Evolutionary conservation across 140 eudicot genomes (phyloP), one percentile per base, ranked within the genome.

Genomic region (Stevia rebaudiana): DNA sequence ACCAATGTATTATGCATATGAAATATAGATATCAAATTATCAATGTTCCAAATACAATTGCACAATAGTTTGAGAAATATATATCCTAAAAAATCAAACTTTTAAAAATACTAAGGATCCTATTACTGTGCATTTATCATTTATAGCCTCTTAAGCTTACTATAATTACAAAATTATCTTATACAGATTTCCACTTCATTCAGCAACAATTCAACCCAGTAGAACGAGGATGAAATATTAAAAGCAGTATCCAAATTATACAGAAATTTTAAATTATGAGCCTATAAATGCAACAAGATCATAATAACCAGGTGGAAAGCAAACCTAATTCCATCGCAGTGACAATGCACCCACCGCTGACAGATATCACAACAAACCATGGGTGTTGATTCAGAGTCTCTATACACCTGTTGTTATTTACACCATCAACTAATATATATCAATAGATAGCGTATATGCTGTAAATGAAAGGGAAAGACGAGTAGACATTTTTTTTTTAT

Each of bases 351-450:
- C 98, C 98, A 92, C 33, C 85, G 86, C 82, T 88, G 94, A 80
- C 98, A 92, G 49, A 83, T 74, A 76, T 92, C 98, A 76, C 98
- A 92, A 80, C 98, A 92, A 58, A 92, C 96, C 98, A 92, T 92
- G 63, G 98, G 98, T 33, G 98, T 92, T 55, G 98, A 73, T 71
- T 92, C 98, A 64, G 98, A 92, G 68, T 92, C 98, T 85, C 98
- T 83, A 67, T 92, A 92, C 63, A 92, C 98, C 98, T 92, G 77
- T 68, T 77, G 37, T 39, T 40, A 65, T 65, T 41, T 3, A 56
- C 53, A 24, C 24, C 12, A 71, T 47, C 63, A 69, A 22, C 30
- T 48, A 51, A 51, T 50, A 5, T 21, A 4, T 11, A 11, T 51
- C 58, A 51, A 51, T 51, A 51, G 31, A 4, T 22, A 31, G 60